Base-by-base conservation (phyloP, 371 early-diverging fungal genomes). In the Rhizopus sp. region DNA sequence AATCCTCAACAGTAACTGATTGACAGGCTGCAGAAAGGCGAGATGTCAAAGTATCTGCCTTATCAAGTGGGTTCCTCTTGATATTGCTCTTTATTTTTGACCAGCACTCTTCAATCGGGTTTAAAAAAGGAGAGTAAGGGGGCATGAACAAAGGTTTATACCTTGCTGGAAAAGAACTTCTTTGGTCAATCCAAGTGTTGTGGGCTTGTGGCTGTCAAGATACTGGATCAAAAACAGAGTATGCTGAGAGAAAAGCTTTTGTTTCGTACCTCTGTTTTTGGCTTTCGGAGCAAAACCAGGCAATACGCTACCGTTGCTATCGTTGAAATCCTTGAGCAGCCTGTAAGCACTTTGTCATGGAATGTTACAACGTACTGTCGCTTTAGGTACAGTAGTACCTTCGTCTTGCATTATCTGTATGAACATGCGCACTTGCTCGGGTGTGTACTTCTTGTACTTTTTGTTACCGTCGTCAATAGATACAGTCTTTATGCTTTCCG, bases 341-440 rank as follows among this genome's bases (percentile, higher is more conserved):
- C 41, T 57, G 57, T 49, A 57, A 49, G 49, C 57, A 49, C 32
- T 57, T 16, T 49, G 50, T 57, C 50, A 4, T 15, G 50, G 57
- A 57, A 57, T 57, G 35, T 31, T 16, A 39, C 57, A 57, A 49
- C 50, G 39, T 57, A 40, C 57, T 48, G 17, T 34, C 41, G 50
- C 50, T 31, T 40, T 49, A 40, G 57, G 39, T 49, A 57, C 57
- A 38, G 48, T 48, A 48, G 49, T 56, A 31, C 56, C 39, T 48
- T 48, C 56, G 48, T 56, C 56, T 56, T 48, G 49, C 48, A 47
- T 56, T 47, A 47, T 56, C 15, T 57, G 39, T 57, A 57, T 40
- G 33, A 57, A 57, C 49, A 50, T 38, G 33, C 41, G 50, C 17
- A 50, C 41, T 57, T 57, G 57, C 50, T 57, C 49, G 41, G 49